Base-by-base conservation (phyloP, 805 yeast genomes). In the Saccharomycopsis sp. region DNA sequence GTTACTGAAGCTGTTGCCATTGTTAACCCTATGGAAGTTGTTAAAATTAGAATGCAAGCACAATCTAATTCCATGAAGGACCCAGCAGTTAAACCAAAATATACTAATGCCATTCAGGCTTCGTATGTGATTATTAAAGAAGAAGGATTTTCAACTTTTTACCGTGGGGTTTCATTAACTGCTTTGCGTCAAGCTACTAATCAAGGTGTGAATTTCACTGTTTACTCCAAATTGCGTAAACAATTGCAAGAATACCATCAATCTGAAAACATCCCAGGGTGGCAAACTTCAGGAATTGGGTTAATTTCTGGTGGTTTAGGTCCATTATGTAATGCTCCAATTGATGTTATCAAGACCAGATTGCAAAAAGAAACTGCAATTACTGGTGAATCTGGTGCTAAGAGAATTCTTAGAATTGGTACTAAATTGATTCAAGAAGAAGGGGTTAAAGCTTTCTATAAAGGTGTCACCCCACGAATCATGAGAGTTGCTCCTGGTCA, bases 401-500 rank as follows among this genome's bases (percentile, higher is more conserved):
- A 75, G 44, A 77, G 95, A 65, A 88, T 90, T 56, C 65, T 73
- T 31, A 75, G 89, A 62, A 90, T 93, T 58, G 86, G 94, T 49
- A 68, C 69, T 39, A 89, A 81, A 58, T 74, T 90, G 64, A 69
- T 89, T 54, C 80, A 79, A 61, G 95, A 87, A 69, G 96, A 88
- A 67, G 98, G 98, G 55, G 68, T 79, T 54, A 72, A 75, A 44
- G 94, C 96, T 34, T 75, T 90, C 62, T 90, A 90, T 72, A 86
- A 90, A 62, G 98, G 98, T 68, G 90, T 90, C 61, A 88, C 97
- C 20, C 98, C 98, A 56, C 82, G 98, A 70, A 90, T 90, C 56
- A 89, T 90, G 95, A 83, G 98, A 69, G 98, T 90, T 42, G 98
- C 98, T 9, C 97, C 98, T 20, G 98, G 98, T 51, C 98, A 90